phyloP scores from a whole-genome alignment of 371 early-diverging fungal species.

The Rhizopus stolonifer region DNA sequence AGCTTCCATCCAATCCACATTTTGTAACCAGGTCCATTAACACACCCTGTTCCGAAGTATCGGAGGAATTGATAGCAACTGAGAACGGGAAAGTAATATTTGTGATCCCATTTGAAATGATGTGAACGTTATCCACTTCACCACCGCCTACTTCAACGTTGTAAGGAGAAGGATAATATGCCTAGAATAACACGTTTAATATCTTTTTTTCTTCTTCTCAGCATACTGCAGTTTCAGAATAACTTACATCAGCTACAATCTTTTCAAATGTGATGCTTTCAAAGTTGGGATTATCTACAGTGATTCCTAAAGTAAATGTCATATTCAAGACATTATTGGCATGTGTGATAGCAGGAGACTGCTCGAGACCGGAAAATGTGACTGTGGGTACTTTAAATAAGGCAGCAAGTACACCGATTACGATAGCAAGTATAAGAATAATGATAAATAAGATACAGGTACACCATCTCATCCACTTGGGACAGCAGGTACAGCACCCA shows the following conservation, averaged over 20 bases:
- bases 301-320: constrained; percentile 37
- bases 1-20: constrained; percentile 46
- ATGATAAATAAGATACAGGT: constrained; percentile 40
- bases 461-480: constrained; percentile 47
- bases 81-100: constrained; percentile 50
- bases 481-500: constrained; percentile 51
- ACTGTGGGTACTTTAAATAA: constrained; percentile 43
- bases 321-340: constrained; percentile 22
- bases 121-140: constrained; percentile 39
- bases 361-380: constrained; percentile 34
- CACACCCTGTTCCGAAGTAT: constrained; percentile 40
- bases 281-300: constrained; percentile 55
- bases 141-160: constrained; percentile 53
- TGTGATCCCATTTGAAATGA: constrained; percentile 37
- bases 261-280: constrained; percentile 53
- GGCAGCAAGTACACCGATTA: constrained; percentile 45
- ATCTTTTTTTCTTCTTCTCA: background rate
- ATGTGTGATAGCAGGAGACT: constrained; percentile 18
- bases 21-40: constrained; percentile 44
- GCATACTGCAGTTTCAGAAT: background rate
- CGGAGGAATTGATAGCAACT: constrained; percentile 31
- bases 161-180: constrained; percentile 54
- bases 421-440: constrained; percentile 37
- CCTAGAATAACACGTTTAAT: constrained; percentile 29
- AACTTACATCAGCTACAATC: constrained; percentile 54